Percentiles rank a stretch among this genome's conserved stretches.
Evolutionary conservation across 2,329 filamentous ascomycete genomes (phyloP).

Genomic region (Periconia digitata): DNA sequence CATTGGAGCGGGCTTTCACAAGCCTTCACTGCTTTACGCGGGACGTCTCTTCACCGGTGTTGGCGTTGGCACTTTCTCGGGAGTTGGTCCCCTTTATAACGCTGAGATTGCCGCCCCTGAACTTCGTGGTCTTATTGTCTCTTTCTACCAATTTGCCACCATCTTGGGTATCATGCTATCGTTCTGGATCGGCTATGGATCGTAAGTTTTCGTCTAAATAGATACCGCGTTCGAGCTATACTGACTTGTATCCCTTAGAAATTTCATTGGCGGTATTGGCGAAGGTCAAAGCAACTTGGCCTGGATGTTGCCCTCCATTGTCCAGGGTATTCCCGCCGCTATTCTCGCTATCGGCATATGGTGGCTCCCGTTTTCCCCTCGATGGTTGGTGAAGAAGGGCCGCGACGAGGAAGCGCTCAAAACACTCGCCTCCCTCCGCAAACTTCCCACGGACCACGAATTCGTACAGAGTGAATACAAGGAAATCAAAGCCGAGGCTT

Average conservation of each 20-base stretch:
- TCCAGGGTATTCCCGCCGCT: conserved; percentile 28
- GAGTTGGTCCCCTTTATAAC: conserved; percentile 49
- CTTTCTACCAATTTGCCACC: conserved; percentile 32
- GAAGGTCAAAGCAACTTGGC: conserved; percentile 29
- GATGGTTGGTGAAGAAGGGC: conserved; percentile 30
- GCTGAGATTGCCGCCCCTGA: conserved; percentile 38
- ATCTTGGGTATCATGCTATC: conserved; percentile 35
- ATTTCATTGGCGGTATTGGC: conserved; percentile 48
- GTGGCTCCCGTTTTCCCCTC: conserved; percentile 28
- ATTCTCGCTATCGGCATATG: conserved; percentile 28
- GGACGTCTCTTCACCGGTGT: conserved; percentile 55
- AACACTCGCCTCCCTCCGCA: conserved; percentile 31
- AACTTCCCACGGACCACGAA: conserved; percentile 31
- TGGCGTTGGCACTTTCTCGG: conserved; percentile 53
- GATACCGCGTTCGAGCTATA: too few relatives aligned
- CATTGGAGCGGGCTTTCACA: conserved; percentile 44
- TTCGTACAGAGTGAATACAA: conserved; percentile 49
- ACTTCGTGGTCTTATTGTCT: conserved; percentile 30
- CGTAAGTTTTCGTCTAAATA: conserved; percentile 41
- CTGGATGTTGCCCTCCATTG: conserved; percentile 28
- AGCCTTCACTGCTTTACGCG: conserved; percentile 49
- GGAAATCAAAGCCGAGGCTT: conserved; percentile 51
- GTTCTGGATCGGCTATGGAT: conserved; percentile 36
- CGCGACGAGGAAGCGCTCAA: conserved; percentile 25
- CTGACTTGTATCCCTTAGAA: conserved; percentile 5